Conservation (phyloP, 352 stramenopile genomes). For the Phytophthora citricola region DNA sequence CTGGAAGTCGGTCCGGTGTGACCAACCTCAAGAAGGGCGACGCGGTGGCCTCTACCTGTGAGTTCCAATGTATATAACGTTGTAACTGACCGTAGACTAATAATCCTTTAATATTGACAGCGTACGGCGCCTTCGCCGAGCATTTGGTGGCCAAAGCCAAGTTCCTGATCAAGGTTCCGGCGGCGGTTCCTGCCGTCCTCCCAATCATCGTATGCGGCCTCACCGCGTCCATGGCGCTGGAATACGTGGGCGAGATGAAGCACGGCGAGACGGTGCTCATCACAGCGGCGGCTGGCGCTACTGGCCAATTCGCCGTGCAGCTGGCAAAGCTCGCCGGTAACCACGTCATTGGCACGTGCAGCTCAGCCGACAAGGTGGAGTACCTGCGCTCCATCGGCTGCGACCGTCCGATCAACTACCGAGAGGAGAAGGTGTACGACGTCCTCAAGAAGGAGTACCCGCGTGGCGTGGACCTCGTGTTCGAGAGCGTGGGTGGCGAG, state of each 20-base stretch:
- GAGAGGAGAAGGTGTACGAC: constrained; percentile 60
- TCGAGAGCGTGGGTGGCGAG: constrained; percentile 67
- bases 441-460: constrained; percentile 78
- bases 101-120: constrained; percentile 12
- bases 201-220: constrained; percentile 56
- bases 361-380: constrained; percentile 86
- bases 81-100: constrained; percentile 1
- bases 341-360: constrained; percentile 83
- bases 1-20: constrained; percentile 49
- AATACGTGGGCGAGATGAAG: constrained; percentile 65
- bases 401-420: constrained; percentile 91
- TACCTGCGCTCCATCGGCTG: constrained; percentile 72
- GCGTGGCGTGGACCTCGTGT: constrained; percentile 71
- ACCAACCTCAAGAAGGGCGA: constrained; percentile 55
- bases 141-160: constrained; percentile 47
- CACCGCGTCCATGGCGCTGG: constrained; percentile 58
- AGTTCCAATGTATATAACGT: constrained; percentile 17
- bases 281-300: constrained; percentile 73
- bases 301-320: constrained; percentile 85
- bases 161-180: constrained; percentile 44
- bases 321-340: constrained; percentile 85
- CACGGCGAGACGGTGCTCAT: constrained; percentile 68
- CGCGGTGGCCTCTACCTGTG: constrained; percentile 49
- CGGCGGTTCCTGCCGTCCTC: constrained; percentile 36
- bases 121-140: constrained; percentile 60